Evolutionary conservation across 371 early-diverging fungal genomes (phyloP).

Genomic region (Blakeslea trispora): DNA sequence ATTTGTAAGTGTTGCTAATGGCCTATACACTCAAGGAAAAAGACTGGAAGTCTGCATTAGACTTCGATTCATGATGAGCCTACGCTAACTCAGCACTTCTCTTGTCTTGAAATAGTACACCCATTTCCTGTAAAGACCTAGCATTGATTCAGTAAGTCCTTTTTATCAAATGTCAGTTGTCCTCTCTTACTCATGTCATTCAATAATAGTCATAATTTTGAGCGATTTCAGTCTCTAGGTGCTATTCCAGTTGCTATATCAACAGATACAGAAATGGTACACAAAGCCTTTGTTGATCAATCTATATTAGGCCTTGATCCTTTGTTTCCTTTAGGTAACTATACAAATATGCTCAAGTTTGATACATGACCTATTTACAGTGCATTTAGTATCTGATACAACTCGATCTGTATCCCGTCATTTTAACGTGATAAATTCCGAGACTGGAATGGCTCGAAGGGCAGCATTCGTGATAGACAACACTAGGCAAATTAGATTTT

Average conservation of each 20-base stretch:
- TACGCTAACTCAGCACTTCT: not conserved
- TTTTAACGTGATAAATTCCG: conserved; percentile 29
- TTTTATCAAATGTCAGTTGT: not conserved
- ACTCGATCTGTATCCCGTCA: conserved; percentile 32
- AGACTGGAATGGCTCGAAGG: conserved; percentile 22
- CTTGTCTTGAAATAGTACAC: conserved; percentile 13
- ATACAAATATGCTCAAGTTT: not conserved
- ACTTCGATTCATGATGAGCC: not conserved
- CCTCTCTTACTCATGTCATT: not conserved
- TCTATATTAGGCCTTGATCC: conserved; percentile 13
- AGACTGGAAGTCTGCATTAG: no score
- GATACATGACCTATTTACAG: not conserved
- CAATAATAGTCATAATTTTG: conserved; percentile 15
- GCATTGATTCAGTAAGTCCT: conserved; percentile 22
- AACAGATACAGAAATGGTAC: conserved; percentile 29
- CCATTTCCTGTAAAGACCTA: conserved; percentile 20
- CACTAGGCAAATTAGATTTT: conserved; percentile 31
- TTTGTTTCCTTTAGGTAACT: conserved; percentile 35
- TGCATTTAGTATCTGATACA: conserved; percentile 30
- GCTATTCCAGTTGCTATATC: conserved; percentile 31
- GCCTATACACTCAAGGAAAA: no score
- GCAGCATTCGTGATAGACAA: conserved; percentile 34
- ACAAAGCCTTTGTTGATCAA: conserved; percentile 23
- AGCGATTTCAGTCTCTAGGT: conserved; percentile 15
- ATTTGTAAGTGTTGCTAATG: conserved; percentile 26